Base-by-base conservation (phyloP, 805 yeast species). In the Nematodospora valgi region DNA sequence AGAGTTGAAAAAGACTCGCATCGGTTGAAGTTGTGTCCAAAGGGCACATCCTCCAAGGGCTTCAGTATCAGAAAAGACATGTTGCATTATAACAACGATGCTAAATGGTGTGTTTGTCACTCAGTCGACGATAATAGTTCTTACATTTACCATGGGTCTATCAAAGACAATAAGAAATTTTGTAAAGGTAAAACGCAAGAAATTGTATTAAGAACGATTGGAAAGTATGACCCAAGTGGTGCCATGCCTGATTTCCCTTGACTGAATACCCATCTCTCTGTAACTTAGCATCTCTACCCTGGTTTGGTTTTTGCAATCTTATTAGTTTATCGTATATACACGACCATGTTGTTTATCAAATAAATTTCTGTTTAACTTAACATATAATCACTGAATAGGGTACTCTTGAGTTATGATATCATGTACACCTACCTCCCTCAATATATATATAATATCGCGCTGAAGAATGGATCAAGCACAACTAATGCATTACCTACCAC, bases 371-470 rank as follows among this genome's bases (percentile, higher is more conserved):
- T 22, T 11, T 22, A 22, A 12, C 11, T 22, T 12, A 12, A 11
- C 11, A 11, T 22, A 11, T 12, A 11, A 22, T 22, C 11, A 12
- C 24, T 12, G 24, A 12, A 11, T 11, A 22, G 11, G 12, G 11
- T 22, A 31, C 23, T 6, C n/a, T 13, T 9, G 14, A 19, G 21
- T 10, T 26, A 30, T 16, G 34, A 17, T 6, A 15, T 15, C 21
- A 47, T 49, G 48, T 33, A 32, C 23, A 37, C 20, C n/a, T 43
- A 46, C 31, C 50, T 64, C 38, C 46, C 59, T 30, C 62, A 58
- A 34, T 53, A 56, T 42, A 48, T 62, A 19, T 57, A 62, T 6
- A 51, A 47, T 5, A 37, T 62, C 18, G 49, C 47, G 8, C 25
- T 32, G 12, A 34, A 38, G 8, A 38, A 38, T 15, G 19, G 21